Evolutionary conservation across 2,329 filamentous ascomycete genomes (phyloP), one percentile per base, ranked within the genome.

Genomic region (Penicillium sp.): DNA sequence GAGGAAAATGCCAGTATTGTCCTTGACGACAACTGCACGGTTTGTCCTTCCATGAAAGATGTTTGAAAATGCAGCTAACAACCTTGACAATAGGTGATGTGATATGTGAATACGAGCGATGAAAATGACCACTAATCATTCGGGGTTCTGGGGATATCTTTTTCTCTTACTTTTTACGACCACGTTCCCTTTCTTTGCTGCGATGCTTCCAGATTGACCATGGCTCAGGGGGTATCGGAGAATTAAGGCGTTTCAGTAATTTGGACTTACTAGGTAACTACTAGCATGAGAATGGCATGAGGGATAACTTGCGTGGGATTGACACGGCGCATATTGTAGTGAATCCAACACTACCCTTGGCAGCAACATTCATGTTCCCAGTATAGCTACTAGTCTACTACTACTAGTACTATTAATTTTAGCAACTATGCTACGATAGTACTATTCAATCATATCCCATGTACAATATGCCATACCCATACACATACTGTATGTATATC

Each of bases 21-120:
- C 19, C 60, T 78, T 26, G 73, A 78, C 60, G 76, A 79, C 52
- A 78, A 78, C 61, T 79, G 77, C 62, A 59, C 54, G 59, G 77
- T 79, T 19, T 40, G 9, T 46, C 31, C 11, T 23, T 49, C 8
- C 39, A 42, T 14, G 23, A 46, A 2, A 18, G 49, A 21, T 19
- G 18, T 42, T 53, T 5, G 52, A 55, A 39, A 39, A 44, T 7
- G 6, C 46, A 29, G 16, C 55, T 61, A 42, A 63, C 37, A 42
- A 63, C 37, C 21, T 24, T 47, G n/a, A 9, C 28, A 1, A n/a
- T 54, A 72, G 70, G 62, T 72, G 39, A 72, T 72, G 70, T 72
- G 64, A 70, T 51, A 46, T 72, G 70, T 72, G 64, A 70, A 45
- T 34, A 37, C 19, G 26, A 43, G 16, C 37, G 3, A 40, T 40